Percentiles rank a stretch among this genome's conserved stretches.
phyloP scores from a whole-genome alignment of 352 stramenopile genomes.

The Pseudoperonospora humuli region DNA sequence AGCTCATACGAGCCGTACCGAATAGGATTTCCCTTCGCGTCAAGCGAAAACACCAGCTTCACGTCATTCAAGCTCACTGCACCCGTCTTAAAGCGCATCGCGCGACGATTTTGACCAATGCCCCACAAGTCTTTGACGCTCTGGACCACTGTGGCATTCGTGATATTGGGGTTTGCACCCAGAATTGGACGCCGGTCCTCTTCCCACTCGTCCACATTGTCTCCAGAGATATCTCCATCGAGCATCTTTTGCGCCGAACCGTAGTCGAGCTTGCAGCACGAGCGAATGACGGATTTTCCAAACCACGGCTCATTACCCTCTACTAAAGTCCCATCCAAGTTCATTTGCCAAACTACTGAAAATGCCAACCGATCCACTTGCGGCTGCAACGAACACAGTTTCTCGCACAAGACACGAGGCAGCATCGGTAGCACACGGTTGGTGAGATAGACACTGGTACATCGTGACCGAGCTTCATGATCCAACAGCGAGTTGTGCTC shows the following conservation, averaged over 20 bases:
- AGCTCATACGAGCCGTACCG: conserved; percentile 87
- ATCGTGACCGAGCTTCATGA: conserved; percentile 86
- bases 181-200: conserved; percentile 35
- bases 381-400: conserved; percentile 95
- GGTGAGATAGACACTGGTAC: conserved; percentile 96
- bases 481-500: conserved; percentile 87
- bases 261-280: conserved; percentile 95
- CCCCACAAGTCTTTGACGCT: conserved; percentile 61
- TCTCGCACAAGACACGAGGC: conserved; percentile 92
- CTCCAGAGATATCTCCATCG: conserved; percentile 72
- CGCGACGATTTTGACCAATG: conserved; percentile 59
- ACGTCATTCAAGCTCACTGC: conserved; percentile 89
- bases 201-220: conserved; percentile 72
- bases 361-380: conserved; percentile 95
- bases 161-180: conserved; percentile 39
- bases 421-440: conserved; percentile 96
- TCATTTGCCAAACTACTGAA: conserved; percentile 95
- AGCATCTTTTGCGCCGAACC: conserved; percentile 95
- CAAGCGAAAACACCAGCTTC: conserved; percentile 92
- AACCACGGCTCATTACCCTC: conserved; percentile 91
- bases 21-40: conserved; percentile 88
- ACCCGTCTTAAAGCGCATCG: conserved; percentile 87
- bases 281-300: conserved; percentile 96
- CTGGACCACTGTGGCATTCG: conserved; percentile 47
- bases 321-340: conserved; percentile 89